Percentiles rank a stretch among this genome's conserved stretches.
phyloP scores from a whole-genome alignment of 345 rosid genomes.

The Linum lewisii region DNA sequence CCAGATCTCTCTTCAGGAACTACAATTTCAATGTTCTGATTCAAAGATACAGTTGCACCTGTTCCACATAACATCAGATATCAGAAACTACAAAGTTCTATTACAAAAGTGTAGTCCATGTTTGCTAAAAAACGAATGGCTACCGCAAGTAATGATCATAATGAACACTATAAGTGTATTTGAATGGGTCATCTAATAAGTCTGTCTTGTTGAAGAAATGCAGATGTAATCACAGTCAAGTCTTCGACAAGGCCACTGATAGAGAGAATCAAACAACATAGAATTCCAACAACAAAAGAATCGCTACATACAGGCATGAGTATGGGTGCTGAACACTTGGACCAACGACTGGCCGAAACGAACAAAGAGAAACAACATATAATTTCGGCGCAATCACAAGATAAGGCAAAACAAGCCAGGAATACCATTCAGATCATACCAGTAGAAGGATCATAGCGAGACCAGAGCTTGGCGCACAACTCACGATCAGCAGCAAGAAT shows the following conservation, averaged over 20 bases:
- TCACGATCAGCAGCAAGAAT: constrained; percentile 67
- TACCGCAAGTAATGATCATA: background rate
- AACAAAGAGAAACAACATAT: too few species aligned
- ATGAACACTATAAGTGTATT: background rate
- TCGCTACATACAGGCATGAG: too few species aligned
- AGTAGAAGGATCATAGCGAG: constrained; percentile 71
- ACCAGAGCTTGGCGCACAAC: constrained; percentile 84
- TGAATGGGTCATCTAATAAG: too few species aligned
- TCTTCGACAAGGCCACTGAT: too few species aligned
- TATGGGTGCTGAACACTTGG: too few species aligned
- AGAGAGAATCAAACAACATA: too few species aligned
- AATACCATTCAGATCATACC: constrained; percentile 24
- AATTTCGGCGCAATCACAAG: too few species aligned
- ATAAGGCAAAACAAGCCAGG: too few species aligned
- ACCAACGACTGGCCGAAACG: too few species aligned
- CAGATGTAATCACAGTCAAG: background rate
- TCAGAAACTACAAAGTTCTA: background rate
- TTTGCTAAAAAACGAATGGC: background rate
- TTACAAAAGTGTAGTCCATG: background rate
- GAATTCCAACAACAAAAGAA: too few species aligned
- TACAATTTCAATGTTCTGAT: constrained; percentile 45
- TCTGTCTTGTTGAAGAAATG: too few species aligned
- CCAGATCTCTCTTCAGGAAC: constrained; percentile 96
- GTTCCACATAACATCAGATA: constrained; percentile 16
- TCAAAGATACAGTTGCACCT: constrained; percentile 71